Conservation (phyloP, 805 yeast genomes). For the Suhomyces sp. region DNA sequence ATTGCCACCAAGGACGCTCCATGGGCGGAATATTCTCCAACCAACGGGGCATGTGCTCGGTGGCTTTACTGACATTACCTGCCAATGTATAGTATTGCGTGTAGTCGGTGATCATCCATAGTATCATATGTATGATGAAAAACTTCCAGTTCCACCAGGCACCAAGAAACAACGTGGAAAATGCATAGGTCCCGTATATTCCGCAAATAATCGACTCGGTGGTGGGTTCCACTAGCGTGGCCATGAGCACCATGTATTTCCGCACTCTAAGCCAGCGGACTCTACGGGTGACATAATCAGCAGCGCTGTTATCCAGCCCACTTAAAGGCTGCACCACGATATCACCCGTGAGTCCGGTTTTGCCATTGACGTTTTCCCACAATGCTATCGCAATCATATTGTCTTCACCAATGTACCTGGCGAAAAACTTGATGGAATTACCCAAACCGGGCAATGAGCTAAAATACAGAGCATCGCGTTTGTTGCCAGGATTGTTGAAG, state of each 20-base stretch:
- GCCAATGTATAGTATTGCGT: slow-evolving; percentile 51
- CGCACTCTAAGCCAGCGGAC: slow-evolving; percentile 85
- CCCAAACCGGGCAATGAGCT: slow-evolving; percentile 32
- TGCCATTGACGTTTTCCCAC: slow-evolving; percentile 64
- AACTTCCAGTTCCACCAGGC: slow-evolving; percentile 31
- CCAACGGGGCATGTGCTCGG: slow-evolving; percentile 10
- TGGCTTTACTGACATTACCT: slow-evolving; percentile 14
- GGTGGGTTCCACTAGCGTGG: slow-evolving; percentile 82
- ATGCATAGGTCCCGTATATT: slow-evolving; percentile 58
- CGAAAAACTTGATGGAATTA: slow-evolving; percentile 64
- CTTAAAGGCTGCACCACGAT: slow-evolving; percentile 70
- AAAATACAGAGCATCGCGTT: slow-evolving; percentile 26
- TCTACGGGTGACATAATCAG: slow-evolving; percentile 64
- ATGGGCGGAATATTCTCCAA: slow-evolving; percentile 15
- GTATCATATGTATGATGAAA: slow-evolving; percentile 49
- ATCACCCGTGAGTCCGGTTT: slow-evolving; percentile 79
- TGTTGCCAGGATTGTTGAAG: slow-evolving; percentile 29
- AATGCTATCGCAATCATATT: slow-evolving; percentile 87
- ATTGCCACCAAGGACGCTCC: slow-evolving; percentile 16
- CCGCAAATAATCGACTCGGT: slow-evolving; percentile 77
- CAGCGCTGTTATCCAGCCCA: slow-evolving; percentile 39
- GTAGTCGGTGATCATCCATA: slow-evolving; percentile 69
- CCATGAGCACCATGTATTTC: slow-evolving; percentile 81
- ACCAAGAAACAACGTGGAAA: slow-evolving; percentile 44
- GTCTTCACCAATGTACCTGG: slow-evolving; percentile 86